Percentiles rank a stretch among this genome's conserved stretches.
Conservation (phyloP, 768 basidiomycete species). For the Coprinopsis sp. region DNA sequence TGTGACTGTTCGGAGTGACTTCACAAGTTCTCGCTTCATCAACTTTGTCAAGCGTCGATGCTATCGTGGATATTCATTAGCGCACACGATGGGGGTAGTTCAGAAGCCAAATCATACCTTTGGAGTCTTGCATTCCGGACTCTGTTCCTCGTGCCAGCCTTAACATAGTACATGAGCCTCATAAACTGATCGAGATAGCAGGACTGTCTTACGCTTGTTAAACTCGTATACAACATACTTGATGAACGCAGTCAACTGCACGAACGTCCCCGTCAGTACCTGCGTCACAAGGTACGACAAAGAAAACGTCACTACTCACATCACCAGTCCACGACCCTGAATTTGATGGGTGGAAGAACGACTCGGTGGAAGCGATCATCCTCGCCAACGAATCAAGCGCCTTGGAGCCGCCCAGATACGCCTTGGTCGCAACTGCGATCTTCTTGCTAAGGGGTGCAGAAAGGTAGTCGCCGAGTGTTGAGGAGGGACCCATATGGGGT, state of each 20-base stretch:
- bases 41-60: slow-evolving; percentile 69
- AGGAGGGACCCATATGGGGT: slow-evolving; percentile 44
- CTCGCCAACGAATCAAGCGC: slow-evolving; percentile 83
- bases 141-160: slow-evolving; percentile 79
- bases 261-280: neutral
- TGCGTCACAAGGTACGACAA: neutral
- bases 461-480: slow-evolving; percentile 50
- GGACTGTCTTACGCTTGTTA: slow-evolving; percentile 55
- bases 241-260: slow-evolving; percentile 76
- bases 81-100: neutral
- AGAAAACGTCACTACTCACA: slow-evolving; percentile 33
- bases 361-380: slow-evolving; percentile 81
- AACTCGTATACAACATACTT: slow-evolving; percentile 82
- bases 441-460: slow-evolving; percentile 53
- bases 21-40: slow-evolving; percentile 84
- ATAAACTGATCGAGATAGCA: slow-evolving; percentile 8
- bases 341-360: slow-evolving; percentile 88
- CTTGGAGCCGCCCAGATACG: slow-evolving; percentile 77
- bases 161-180: neutral
- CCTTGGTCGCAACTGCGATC: slow-evolving; percentile 32
- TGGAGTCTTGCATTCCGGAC: slow-evolving; percentile 78
- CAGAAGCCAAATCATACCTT: slow-evolving; percentile 28
- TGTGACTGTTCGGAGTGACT: slow-evolving; percentile 74
- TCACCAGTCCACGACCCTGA: slow-evolving; percentile 79
- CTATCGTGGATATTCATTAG: slow-evolving; percentile 25